Evolutionary conservation across 129 eudicot species (phyloP), one percentile per base, ranked within the genome.

Genomic region (Kitagawia praeruptora): DNA sequence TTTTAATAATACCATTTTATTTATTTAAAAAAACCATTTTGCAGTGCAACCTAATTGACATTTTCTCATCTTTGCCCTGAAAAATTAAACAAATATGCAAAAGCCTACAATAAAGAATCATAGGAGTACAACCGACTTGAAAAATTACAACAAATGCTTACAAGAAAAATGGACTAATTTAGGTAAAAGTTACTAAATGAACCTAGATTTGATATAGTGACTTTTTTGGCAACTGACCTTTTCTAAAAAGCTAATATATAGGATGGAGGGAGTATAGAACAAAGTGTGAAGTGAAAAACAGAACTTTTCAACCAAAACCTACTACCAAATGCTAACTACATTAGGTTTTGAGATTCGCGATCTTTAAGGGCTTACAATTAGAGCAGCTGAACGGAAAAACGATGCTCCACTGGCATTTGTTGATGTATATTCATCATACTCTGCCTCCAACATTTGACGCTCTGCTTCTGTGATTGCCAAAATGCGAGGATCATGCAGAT

Each of bases 381-480:
- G 84, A 85, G 97, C 98, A 77, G 89, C 99, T 61, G 98, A 92
- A 75, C 99, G 98, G 86, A 88, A 96, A 86, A 96, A 96, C 75
- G 97, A 94, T 83, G 98, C 93, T 72, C 98, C 99, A 81, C 89
- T 92, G 73, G 92, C 96, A 81, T 93, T 92, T 46, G 93, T 82
- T 67, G 89, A 92, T 75, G 90, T 91, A 83, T 87, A 92, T 80
- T 92, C 95, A 67, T 92, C 99, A 78, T 90, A 92, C 80, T 96
- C 99, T 6, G 93, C 91, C 82, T 96, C 99, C 83, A 96, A 80
- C 79, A 89, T 84, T 73, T 92, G 97, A 21, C 95, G 95, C 77
- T 96, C 99, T 63, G 98, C 98, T 84, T 92, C 98, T 56, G 97
- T 89, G 64, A 95, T 87, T 69, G 97, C 98, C 85, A 95, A 71